These are phyloP conservation scores for Tuctoria greenei DNA, from an alignment of 176 grass and related monocot species.

Conservation along the genomic window DNA sequence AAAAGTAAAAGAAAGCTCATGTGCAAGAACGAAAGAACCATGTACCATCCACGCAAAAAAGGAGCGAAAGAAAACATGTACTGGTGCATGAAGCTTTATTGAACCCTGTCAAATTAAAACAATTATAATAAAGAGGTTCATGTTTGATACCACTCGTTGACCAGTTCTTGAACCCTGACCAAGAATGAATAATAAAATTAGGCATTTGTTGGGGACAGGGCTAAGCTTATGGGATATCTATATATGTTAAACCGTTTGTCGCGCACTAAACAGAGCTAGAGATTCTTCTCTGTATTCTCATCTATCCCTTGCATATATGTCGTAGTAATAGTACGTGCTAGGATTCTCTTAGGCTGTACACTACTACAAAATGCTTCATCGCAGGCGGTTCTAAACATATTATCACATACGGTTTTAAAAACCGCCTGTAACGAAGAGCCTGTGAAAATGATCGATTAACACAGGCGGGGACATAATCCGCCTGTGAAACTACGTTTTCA, in stretches of 20 bases:
- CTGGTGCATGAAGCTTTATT: neutral
- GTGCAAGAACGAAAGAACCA: slow-evolving; percentile 1
- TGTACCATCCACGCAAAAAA: neutral
- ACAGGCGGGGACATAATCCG: no score
- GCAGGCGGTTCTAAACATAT: no score
- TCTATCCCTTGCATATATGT: neutral
- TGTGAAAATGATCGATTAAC: no score
- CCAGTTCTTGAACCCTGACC: neutral
- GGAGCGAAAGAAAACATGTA: no score
- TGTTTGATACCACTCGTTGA: neutral
- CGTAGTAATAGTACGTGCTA: slow-evolving; percentile 4
- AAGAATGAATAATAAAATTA: neutral
- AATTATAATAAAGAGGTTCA: no score
- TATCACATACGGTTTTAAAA: no score
- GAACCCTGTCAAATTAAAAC: no score
- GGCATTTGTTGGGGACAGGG: neutral
- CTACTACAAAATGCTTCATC: no score
- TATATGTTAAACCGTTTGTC: slow-evolving; percentile 16
- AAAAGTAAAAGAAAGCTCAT: neutral
- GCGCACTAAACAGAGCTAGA: slow-evolving; percentile 34
- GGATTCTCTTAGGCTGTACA: slow-evolving; percentile 32
- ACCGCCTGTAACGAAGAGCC: no score
- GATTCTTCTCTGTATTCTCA: slow-evolving; percentile 34
- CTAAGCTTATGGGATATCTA: neutral
- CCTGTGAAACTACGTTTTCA: no score